Conservation (phyloP, 169 alveolate genomes). For the Cryptosporidium ubiquitum region DNA sequence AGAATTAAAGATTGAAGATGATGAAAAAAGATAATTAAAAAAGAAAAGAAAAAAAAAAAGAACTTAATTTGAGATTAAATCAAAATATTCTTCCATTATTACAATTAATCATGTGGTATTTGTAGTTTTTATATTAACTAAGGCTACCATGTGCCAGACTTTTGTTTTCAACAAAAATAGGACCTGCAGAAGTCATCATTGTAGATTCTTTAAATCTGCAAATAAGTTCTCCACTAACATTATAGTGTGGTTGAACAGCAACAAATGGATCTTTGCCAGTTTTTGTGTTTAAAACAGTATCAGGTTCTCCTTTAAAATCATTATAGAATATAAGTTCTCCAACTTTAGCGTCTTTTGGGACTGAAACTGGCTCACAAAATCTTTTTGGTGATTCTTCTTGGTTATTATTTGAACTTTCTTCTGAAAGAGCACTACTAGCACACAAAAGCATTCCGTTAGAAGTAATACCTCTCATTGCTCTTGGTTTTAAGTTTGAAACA, state of each 20-base stretch:
- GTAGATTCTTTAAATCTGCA: slow-evolving; percentile 52
- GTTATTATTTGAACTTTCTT: not conserved
- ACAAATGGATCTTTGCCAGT: slow-evolving; percentile 83
- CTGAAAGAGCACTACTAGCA: slow-evolving; percentile 63
- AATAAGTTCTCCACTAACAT: slow-evolving; percentile 1
- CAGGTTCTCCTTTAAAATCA: slow-evolving; percentile 82
- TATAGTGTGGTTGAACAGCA: slow-evolving; percentile 78
- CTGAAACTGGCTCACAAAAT: slow-evolving; percentile 76
- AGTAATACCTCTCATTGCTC: slow-evolving; percentile 83
- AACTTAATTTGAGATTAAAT: too few species aligned
- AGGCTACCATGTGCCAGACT: slow-evolving; percentile 1
- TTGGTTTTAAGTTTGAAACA: slow-evolving; percentile 84
- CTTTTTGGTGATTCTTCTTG: slow-evolving; percentile 13
- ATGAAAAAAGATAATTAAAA: not conserved
- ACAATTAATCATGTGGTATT: too few species aligned
- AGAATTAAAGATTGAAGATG: not conserved
- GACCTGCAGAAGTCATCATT: slow-evolving; percentile 69
- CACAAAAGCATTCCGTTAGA: slow-evolving; percentile 86
- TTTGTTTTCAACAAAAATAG: slow-evolving; percentile 51
- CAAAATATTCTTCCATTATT: too few species aligned
- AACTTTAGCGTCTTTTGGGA: slow-evolving; percentile 73
- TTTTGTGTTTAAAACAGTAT: slow-evolving; percentile 79
- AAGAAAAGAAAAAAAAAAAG: too few species aligned
- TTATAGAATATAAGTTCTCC: slow-evolving; percentile 79
- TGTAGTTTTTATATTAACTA: not conserved